Conservation (phyloP, 1,139 yeast species). For the Saccharomycopsis hybrid region DNA sequence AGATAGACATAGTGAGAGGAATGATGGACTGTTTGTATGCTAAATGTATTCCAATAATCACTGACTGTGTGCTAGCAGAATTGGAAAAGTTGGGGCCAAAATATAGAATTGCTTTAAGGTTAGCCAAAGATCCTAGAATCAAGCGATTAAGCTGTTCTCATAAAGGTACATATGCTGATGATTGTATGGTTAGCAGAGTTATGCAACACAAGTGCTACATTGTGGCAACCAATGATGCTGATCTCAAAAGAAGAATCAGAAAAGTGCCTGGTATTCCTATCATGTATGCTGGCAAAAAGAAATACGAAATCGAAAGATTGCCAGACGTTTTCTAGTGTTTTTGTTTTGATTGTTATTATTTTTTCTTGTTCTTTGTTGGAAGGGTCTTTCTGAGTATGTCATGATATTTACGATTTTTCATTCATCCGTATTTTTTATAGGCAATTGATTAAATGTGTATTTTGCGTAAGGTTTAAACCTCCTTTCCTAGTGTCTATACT, state of each 20-base stretch:
- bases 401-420: too few relatives aligned
- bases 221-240: conserved; percentile 99
- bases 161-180: conserved; percentile 97
- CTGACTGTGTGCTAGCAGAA: conserved; percentile 98
- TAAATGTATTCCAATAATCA: conserved; percentile 88
- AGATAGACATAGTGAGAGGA: conserved; percentile 85
- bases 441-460: too few relatives aligned
- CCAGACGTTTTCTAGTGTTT: conserved; percentile 75
- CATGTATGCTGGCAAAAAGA: conserved; percentile 91
- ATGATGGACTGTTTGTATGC: conserved; percentile 95
- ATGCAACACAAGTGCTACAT: conserved; percentile 94
- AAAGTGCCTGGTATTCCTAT: conserved; percentile 96
- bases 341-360: too few relatives aligned
- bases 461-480: too few relatives aligned
- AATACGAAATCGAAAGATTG: conserved; percentile 86
- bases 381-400: too few relatives aligned
- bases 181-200: conserved; percentile 86
- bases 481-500: too few relatives aligned
- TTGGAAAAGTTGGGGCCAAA: conserved; percentile 92
- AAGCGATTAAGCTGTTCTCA: conserved; percentile 84
- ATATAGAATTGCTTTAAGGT: conserved; percentile 82
- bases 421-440: too few relatives aligned
- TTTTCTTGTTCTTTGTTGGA: too few relatives aligned
- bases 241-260: conserved; percentile 84
- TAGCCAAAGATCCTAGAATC: conserved; percentile 92